Conservation (phyloP, 257 asterid species). For the Dorcoceras hygrometricum region DNA sequence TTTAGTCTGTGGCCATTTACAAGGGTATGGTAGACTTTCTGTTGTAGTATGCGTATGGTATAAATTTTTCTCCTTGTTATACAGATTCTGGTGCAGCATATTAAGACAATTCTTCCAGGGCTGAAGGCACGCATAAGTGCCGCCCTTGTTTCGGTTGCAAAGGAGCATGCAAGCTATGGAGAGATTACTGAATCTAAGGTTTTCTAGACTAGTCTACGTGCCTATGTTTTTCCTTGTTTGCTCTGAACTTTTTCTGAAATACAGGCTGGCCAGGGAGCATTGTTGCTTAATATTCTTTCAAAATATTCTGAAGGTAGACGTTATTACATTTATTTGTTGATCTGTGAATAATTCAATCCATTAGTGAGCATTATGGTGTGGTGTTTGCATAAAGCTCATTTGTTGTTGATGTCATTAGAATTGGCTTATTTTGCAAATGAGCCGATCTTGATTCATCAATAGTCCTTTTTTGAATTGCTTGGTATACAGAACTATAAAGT, state of each 20-base stretch:
- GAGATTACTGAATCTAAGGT: conserved; percentile 94
- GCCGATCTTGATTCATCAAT: neutral
- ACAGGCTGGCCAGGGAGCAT: conserved; percentile 95
- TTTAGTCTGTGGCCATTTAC: conserved; percentile 11
- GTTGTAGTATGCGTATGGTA: conserved; percentile 14
- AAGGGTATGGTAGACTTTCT: conserved; percentile 2
- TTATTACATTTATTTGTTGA: conserved; percentile 3
- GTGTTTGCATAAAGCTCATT: conserved; percentile 13
- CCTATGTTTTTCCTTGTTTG: conserved; percentile 13
- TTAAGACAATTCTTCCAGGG: conserved; percentile 83
- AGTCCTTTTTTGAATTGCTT: neutral
- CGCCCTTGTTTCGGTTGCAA: conserved; percentile 71
- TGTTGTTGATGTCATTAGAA: conserved; percentile 9
- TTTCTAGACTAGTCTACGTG: conserved; percentile 3
- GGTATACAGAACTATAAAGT: neutral
- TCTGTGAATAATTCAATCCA: conserved; percentile 5
- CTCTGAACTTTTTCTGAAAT: conserved; percentile 15
- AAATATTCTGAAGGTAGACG: conserved; percentile 93
- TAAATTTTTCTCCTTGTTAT: conserved; percentile 16
- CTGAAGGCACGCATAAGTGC: conserved; percentile 79
- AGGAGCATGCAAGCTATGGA: conserved; percentile 96
- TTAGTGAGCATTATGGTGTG: conserved; percentile 12
- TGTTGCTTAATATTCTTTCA: conserved; percentile 79
- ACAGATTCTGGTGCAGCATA: conserved; percentile 88
- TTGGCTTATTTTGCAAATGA: neutral